These are phyloP conservation scores for Schwanniomyces pseudopolymorphus DNA, from an alignment of 805 yeast species.

Conservation along the genomic window DNA sequence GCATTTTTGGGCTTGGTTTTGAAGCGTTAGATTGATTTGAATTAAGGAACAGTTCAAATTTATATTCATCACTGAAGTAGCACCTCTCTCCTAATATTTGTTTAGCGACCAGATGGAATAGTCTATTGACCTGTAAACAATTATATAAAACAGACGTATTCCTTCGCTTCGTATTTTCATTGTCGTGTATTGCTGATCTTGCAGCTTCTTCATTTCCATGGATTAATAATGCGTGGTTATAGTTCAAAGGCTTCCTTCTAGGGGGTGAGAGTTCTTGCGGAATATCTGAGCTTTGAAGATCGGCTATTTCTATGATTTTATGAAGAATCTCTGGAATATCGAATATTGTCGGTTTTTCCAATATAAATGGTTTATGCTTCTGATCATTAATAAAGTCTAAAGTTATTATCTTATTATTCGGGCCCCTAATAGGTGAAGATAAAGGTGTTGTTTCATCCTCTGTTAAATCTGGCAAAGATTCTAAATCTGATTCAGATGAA, in stretches of 20 bases:
- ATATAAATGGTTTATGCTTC: background rate
- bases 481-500: conserved; percentile 29
- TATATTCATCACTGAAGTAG: conserved; percentile 49
- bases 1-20: conserved; percentile 40
- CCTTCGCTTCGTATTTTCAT: conserved; percentile 9
- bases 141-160: conserved; percentile 37
- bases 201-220: conserved; percentile 57
- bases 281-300: conserved; percentile 46
- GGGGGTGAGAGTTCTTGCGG: conserved; percentile 62
- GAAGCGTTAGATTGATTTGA: conserved; percentile 19
- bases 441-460: conserved; percentile 27
- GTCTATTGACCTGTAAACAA: conserved; percentile 67
- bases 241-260: conserved; percentile 68
- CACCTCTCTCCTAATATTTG: conserved; percentile 57
- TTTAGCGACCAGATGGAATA: conserved; percentile 59
- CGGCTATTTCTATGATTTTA: conserved; percentile 61
- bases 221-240: conserved; percentile 65
- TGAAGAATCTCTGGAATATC: conserved; percentile 73
- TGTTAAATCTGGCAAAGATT: conserved; percentile 37
- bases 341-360: conserved; percentile 46
- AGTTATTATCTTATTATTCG: background rate
- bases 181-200: conserved; percentile 37
- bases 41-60: conserved; percentile 43
- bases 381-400: background rate
- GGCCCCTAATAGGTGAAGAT: conserved; percentile 13